Evolutionary conservation across 495 filamentous ascomycete species (phyloP), one percentile per base, ranked within the genome.

Genomic region (Halenospora varia): DNA sequence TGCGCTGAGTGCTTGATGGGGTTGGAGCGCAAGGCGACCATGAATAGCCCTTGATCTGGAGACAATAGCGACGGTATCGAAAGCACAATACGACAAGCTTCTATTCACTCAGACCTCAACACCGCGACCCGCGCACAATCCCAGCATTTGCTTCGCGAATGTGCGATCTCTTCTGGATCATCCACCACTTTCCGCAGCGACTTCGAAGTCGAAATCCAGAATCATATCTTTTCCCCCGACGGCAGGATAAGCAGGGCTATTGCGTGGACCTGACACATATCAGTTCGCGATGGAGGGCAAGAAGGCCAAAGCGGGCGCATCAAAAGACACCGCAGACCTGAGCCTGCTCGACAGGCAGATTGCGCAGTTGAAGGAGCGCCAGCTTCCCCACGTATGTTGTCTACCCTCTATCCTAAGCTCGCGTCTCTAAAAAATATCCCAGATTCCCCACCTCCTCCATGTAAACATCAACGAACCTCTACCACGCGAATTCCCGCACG

Each of bases 401-500:
- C 18, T 42, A 19, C 53, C 44, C 46, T 17, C 42, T 17, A 24
- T 48, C 39, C 41, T 40, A 26, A 11, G 9, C 26, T 41, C 51
- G 40, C 47, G 42, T 45, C n/a, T 45, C 42, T n/a, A 15, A 45
- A 17, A 45, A 20, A 25, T 25, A 24, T 10, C 50, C 13, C 39
- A 62, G 61, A 41, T 44, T 22, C 65, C 65, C 44, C 65, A 68
- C 53, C 57, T 68, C 19, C 57, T 68, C 54, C 40, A 20, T 11
- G 59, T 65, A 8, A 54, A 53, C 15, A 62, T 47, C 25, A 44
- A 60, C 17, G 25, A 61, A 17, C 65, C 55, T 1, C 60, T 49
- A 42, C 48, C 10, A 22, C 24, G 55, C 11, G 17, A n/a, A 4
- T 57, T 55, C 24, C 55, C 60, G 24, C 50, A 58, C 53, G 62